A percentile compares a stretch with the other conserved stretches of the same genome.
Evolutionary conservation across 2,329 filamentous ascomycete genomes (phyloP).

Genomic region (Penicillium sp.): DNA sequence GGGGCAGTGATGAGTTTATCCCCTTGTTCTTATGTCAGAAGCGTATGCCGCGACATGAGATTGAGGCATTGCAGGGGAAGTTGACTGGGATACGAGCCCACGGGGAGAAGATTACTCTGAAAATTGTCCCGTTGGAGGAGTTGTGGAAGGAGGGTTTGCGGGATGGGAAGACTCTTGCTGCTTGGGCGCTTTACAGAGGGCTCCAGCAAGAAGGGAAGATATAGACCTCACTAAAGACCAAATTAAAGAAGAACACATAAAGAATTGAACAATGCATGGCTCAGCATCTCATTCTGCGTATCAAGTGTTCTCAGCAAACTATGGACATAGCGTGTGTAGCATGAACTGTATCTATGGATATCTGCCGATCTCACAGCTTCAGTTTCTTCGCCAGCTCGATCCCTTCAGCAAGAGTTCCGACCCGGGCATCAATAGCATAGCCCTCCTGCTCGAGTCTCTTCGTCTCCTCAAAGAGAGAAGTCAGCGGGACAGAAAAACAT

Average conservation of each 20-base stretch:
- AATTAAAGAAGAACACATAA: conserved; percentile 46
- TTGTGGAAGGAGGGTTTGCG: conserved; percentile 55
- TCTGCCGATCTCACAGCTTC: conserved; percentile 10
- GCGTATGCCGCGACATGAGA: conserved; percentile 46
- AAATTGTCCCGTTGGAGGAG: conserved; percentile 51
- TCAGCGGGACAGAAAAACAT: conserved; percentile 66
- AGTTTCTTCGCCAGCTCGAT: conserved; percentile 65
- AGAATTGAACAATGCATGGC: not conserved
- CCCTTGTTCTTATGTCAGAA: conserved; percentile 57
- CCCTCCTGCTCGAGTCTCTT: conserved; percentile 66
- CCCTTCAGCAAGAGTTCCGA: conserved; percentile 74
- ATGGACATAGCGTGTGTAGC: no score
- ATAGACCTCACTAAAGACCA: conserved; percentile 11
- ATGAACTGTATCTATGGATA: not conserved
- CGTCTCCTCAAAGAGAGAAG: conserved; percentile 63
- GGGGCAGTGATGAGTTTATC: conserved; percentile 59
- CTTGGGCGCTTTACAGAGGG: conserved; percentile 55
- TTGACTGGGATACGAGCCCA: conserved; percentile 55
- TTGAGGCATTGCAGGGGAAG: conserved; percentile 52
- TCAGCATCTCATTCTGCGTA: not conserved
- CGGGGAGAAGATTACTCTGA: conserved; percentile 59
- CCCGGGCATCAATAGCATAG: conserved; percentile 74
- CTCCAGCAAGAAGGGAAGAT: conserved; percentile 49
- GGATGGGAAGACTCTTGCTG: conserved; percentile 57
- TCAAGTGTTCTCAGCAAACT: no score